Percentiles rank a stretch among this genome's conserved stretches.
These are phyloP conservation scores for Colletotrichum plurivorum DNA, from an alignment of 2,329 filamentous ascomycete genomes.

Conservation along the genomic window DNA sequence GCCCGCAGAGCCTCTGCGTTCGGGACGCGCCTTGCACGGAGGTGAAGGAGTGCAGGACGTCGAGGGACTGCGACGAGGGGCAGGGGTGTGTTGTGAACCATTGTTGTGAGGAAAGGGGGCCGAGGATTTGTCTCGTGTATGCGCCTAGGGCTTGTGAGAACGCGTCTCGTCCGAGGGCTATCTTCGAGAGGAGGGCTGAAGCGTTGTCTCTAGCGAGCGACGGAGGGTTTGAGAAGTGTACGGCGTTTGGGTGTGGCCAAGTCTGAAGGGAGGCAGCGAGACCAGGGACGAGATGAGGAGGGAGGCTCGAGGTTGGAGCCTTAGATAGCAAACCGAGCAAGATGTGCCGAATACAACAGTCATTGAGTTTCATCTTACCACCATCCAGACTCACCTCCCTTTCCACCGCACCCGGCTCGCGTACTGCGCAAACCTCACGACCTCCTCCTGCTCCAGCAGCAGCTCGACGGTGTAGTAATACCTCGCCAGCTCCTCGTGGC, in stretches of 20 bases:
- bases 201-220: neutral
- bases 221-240: neutral
- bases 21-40: neutral
- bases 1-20: slow-evolving; percentile 21
- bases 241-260: neutral
- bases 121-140: slow-evolving; percentile 28
- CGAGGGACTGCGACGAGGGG: slow-evolving; percentile 1
- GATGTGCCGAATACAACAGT: neutral
- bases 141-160: slow-evolving; percentile 12
- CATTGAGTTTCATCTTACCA: neutral
- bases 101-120: slow-evolving; percentile 5
- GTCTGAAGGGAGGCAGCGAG: neutral
- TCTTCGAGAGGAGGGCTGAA: neutral
- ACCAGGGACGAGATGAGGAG: neutral
- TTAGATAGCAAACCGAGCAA: neutral
- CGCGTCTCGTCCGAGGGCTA: neutral
- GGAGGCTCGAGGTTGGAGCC: neutral
- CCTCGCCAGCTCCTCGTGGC: slow-evolving; percentile 83
- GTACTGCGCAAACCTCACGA: slow-evolving; percentile 80
- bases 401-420: slow-evolving; percentile 83
- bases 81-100: slow-evolving; percentile 30
- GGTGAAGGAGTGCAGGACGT: neutral
- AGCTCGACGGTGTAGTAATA: slow-evolving; percentile 81
- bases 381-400: slow-evolving; percentile 46
- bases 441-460: slow-evolving; percentile 79